Conservation (phyloP, 2,329 filamentous ascomycete species). For the Clarireedia monteithiana region DNA sequence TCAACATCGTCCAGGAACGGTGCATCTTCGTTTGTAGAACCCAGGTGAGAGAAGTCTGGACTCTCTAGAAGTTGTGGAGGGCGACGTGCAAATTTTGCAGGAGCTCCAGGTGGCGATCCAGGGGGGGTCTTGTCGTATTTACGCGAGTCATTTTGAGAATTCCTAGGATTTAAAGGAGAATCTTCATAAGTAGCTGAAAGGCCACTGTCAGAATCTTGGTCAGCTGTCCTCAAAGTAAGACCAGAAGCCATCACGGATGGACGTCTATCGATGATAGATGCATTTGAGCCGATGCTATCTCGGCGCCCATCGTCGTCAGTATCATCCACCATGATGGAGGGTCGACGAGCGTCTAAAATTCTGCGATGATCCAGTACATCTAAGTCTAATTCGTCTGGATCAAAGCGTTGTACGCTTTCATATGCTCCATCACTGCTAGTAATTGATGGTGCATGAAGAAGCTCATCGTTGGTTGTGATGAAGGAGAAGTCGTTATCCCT, state of each 20-base stretch:
- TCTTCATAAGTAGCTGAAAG: constrained; percentile 11
- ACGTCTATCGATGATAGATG: constrained; percentile 15
- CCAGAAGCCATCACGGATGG: constrained; percentile 1
- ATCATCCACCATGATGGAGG: neutral
- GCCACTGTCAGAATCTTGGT: constrained; percentile 9
- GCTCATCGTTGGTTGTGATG: no score
- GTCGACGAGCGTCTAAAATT: neutral
- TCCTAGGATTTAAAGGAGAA: constrained; percentile 20
- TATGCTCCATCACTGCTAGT: constrained; percentile 7
- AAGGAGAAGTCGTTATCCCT: neutral
- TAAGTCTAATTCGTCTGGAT: constrained; percentile 4
- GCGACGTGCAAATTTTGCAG: constrained; percentile 8
- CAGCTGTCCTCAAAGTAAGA: constrained; percentile 10
- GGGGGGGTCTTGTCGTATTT: constrained; percentile 20
- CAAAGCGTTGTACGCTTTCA: neutral
- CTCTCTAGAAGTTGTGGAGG: constrained; percentile 15
- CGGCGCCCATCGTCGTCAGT: neutral
- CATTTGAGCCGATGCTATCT: constrained; percentile 17
- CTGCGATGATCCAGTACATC: constrained; percentile 2
- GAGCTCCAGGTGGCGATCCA: constrained; percentile 17
- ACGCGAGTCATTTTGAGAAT: constrained; percentile 11
- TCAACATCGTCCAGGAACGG: constrained; percentile 22
- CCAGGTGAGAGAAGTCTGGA: constrained; percentile 13
- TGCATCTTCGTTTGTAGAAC: constrained; percentile 17
- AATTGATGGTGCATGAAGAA: neutral